Conservation (phyloP, 768 basidiomycete genomes). For the Daedaleopsis nitida region DNA sequence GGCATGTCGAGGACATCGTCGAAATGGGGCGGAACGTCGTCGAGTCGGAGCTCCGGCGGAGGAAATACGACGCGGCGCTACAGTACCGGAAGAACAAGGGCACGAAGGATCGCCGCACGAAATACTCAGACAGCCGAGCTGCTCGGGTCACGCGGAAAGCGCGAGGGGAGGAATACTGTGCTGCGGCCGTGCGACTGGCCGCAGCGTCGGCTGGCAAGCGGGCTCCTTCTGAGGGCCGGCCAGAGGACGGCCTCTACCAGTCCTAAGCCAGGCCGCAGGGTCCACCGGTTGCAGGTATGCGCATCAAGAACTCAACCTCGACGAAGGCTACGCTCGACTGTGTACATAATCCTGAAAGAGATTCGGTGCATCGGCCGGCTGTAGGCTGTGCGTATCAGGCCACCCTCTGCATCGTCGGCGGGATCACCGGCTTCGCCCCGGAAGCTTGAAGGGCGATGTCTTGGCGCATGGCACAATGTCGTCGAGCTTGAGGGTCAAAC, state of each 20-base stretch:
- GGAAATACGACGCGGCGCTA: not conserved
- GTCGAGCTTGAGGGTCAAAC: too few relatives aligned
- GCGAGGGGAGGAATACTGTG: conserved; percentile 16
- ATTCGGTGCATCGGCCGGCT: conserved; percentile 27
- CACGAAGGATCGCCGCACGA: not conserved
- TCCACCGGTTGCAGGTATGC: conserved; percentile 47
- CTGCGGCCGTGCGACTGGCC: conserved; percentile 18
- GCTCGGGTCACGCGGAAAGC: not conserved
- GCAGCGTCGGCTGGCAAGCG: conserved; percentile 1
- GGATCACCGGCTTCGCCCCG: too few relatives aligned
- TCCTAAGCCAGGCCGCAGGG: not conserved
- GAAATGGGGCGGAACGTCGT: conserved; percentile 40
- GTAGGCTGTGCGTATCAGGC: too few relatives aligned
- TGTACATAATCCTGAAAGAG: conserved; percentile 54
- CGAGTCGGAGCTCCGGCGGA: conserved; percentile 37
- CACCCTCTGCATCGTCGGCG: too few relatives aligned
- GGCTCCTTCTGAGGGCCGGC: not conserved
- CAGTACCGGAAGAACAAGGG: conserved; percentile 11
- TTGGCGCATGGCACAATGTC: too few relatives aligned
- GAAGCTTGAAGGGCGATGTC: too few relatives aligned
- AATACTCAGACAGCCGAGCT: not conserved
- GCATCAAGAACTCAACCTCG: conserved; percentile 61
- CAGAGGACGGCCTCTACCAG: not conserved
- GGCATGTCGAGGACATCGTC: conserved; percentile 41
- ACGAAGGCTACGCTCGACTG: conserved; percentile 80